phyloP scores from a whole-genome alignment of 2,329 filamentous ascomycete species.

The Aphanocladium album region DNA sequence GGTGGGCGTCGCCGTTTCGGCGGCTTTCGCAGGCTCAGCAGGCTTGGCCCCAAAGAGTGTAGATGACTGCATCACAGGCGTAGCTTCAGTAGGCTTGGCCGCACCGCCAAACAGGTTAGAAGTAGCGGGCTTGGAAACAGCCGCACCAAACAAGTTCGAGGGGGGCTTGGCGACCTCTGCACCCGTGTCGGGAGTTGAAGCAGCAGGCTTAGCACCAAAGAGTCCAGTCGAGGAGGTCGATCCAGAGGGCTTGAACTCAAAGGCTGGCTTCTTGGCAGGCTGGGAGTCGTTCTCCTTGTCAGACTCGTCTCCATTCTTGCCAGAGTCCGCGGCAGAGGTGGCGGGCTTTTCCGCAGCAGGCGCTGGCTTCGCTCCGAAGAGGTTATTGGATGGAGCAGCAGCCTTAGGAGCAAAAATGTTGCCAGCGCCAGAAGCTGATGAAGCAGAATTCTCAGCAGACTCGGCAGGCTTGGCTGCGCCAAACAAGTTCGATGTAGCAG shows the following conservation, averaged over 20 bases:
- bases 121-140: conserved; percentile 22
- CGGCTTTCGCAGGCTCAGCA: conserved; percentile 20
- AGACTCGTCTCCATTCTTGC: conserved; percentile 35
- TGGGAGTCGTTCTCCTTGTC: conserved; percentile 41
- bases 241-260: conserved; percentile 28
- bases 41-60: conserved; percentile 32
- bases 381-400: conserved; percentile 28
- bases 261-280: conserved; percentile 28
- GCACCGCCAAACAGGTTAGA: conserved; percentile 13
- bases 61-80: conserved; percentile 24
- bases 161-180: conserved; percentile 23
- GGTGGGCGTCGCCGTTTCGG: background rate
- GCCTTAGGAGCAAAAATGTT: conserved; percentile 35
- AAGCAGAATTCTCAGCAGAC: conserved; percentile 15
- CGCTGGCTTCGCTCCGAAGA: conserved; percentile 30
- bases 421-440: conserved; percentile 21
- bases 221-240: conserved; percentile 17
- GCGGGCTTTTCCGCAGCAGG: conserved; percentile 20
- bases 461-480: background rate
- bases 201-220: conserved; percentile 29
- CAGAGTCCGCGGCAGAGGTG: conserved; percentile 21
- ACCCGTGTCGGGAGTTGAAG: conserved; percentile 23
- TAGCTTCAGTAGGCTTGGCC: conserved; percentile 27
- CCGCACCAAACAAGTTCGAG: conserved; percentile 21
- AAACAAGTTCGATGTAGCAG: background rate